These are phyloP conservation scores for Epichloe sp. DNA, from an alignment of 2,329 filamentous ascomycete species.

Conservation along the genomic window DNA sequence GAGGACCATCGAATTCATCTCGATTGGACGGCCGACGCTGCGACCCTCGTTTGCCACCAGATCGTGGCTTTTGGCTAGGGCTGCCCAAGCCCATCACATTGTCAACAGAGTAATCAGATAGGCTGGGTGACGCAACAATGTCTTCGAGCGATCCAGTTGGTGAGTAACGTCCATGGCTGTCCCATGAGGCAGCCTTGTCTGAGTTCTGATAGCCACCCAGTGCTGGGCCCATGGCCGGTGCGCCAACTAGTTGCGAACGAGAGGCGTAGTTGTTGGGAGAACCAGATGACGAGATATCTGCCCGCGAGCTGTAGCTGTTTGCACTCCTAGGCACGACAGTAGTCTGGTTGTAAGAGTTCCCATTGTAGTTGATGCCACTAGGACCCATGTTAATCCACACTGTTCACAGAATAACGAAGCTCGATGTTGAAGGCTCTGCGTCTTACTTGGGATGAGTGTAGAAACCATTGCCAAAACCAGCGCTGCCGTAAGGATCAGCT, in stretches of 20 bases:
- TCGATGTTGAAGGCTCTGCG: constrained; percentile 3
- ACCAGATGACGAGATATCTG: constrained; percentile 26
- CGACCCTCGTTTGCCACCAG: constrained; percentile 33
- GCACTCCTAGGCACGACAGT: constrained; percentile 7
- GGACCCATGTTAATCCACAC: constrained; percentile 19
- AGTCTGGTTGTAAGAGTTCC: constrained; percentile 19
- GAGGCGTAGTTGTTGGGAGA: constrained; percentile 26
- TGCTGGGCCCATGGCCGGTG: constrained; percentile 15
- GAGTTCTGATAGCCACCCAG: constrained; percentile 28
- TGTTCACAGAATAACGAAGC: neutral
- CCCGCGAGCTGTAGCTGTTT: constrained; percentile 24
- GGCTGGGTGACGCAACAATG: constrained; percentile 41
- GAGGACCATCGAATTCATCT: constrained; percentile 81
- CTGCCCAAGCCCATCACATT: constrained; percentile 29
- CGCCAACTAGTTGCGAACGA: constrained; percentile 28
- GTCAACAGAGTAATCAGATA: constrained; percentile 49
- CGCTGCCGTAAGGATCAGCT: constrained; percentile 17
- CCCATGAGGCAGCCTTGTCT: constrained; percentile 14
- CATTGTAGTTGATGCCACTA: constrained; percentile 31
- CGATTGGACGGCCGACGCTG: constrained; percentile 66
- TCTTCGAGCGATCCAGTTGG: constrained; percentile 46
- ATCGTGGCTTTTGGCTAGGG: constrained; percentile 30
- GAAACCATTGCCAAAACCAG: constrained; percentile 23
- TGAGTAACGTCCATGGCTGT: constrained; percentile 37
- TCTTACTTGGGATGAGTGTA: constrained; percentile 27